phyloP scores from a whole-genome alignment of 2,329 filamentous ascomycete species.

The Corniculantispora saksenae region DNA sequence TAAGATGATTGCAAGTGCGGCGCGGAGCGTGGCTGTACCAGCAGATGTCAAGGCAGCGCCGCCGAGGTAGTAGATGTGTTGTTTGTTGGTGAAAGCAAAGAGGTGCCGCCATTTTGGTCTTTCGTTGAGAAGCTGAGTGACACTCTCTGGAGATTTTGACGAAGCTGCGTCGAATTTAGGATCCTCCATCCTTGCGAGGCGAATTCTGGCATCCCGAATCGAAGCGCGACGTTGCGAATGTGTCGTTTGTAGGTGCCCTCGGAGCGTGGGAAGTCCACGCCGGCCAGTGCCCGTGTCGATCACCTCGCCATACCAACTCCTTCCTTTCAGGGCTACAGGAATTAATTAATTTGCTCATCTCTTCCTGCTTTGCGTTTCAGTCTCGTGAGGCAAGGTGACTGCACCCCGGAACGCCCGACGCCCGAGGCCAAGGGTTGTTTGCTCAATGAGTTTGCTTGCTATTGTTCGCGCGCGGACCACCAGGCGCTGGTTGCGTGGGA shows the following conservation, averaged over 20 bases:
- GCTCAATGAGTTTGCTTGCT: conserved; percentile 13
- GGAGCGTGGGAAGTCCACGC: too few species aligned
- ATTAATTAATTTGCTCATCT: not conserved
- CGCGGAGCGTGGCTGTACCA: conserved; percentile 62
- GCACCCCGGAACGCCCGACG: not conserved
- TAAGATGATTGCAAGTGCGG: conserved; percentile 67
- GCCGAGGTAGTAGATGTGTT: conserved; percentile 57
- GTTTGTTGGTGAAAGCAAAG: conserved; percentile 70
- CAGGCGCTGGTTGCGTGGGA: too few species aligned
- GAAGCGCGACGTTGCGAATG: not conserved
- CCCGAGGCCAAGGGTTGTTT: not conserved
- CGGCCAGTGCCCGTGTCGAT: too few species aligned
- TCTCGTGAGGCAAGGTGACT: not conserved
- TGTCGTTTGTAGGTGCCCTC: not conserved
- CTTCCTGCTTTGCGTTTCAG: not conserved
- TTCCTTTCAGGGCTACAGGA: not conserved
- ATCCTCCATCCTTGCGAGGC: not conserved
- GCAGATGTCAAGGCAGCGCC: conserved; percentile 58
- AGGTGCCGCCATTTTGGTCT: conserved; percentile 48
- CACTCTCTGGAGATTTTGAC: not conserved
- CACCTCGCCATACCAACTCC: not conserved
- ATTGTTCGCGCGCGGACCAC: conserved; percentile 9
- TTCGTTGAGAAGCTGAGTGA: not conserved
- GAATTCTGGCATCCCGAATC: not conserved
- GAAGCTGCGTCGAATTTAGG: not conserved